Evolutionary conservation across 2,329 filamentous ascomycete genomes (phyloP).

Genomic region (Coniella vitis): DNA sequence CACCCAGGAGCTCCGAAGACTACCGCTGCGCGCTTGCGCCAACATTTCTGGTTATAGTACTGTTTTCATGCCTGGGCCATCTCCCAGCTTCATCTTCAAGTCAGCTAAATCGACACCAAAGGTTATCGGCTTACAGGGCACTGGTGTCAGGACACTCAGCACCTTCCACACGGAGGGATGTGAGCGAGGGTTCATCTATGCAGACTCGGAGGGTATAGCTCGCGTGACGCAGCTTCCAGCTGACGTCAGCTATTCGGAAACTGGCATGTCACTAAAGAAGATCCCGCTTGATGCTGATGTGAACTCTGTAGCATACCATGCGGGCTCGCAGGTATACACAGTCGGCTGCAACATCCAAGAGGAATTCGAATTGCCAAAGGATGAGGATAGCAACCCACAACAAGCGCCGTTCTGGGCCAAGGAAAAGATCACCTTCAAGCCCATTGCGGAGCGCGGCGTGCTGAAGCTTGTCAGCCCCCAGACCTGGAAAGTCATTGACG

Average conservation of each 20-base stretch:
- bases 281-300: constrained; percentile 64
- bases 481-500: constrained; percentile 74
- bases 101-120: constrained; percentile 71
- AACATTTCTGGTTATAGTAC: constrained; percentile 73
- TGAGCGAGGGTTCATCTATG: constrained; percentile 75
- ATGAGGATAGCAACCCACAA: constrained; percentile 57
- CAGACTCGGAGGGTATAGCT: constrained; percentile 65
- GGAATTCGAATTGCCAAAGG: constrained; percentile 76
- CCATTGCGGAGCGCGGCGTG: constrained; percentile 62
- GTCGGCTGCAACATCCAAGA: constrained; percentile 61
- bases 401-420: constrained; percentile 49
- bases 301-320: constrained; percentile 68
- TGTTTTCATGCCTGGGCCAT: constrained; percentile 74
- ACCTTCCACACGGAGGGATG: constrained; percentile 71
- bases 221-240: constrained; percentile 65
- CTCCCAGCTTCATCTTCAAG: constrained; percentile 76
- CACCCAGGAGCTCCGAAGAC: constrained; percentile 37
- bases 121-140: constrained; percentile 65
- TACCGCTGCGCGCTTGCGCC: constrained; percentile 50
- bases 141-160: constrained; percentile 63
- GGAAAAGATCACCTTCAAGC: constrained; percentile 59
- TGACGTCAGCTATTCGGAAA: constrained; percentile 62
- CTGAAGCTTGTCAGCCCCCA: constrained; percentile 73
- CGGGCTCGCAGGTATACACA: constrained; percentile 67
- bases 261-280: constrained; percentile 70